Evolutionary conservation across 768 basidiomycete genomes (phyloP).

Genomic region (Phanerodontia chrysosporium): DNA sequence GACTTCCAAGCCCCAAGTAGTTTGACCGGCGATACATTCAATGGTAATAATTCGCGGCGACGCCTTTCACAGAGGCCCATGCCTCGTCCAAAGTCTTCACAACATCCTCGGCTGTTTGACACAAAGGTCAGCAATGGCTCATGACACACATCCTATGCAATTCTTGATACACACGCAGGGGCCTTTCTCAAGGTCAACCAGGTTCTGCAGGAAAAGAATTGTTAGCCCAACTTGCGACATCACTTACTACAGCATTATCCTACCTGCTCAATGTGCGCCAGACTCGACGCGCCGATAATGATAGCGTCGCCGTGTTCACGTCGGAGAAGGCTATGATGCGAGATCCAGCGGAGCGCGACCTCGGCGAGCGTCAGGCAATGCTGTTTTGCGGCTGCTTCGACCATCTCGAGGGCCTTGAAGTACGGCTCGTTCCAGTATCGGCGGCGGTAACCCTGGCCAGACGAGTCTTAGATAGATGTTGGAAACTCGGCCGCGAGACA

Average conservation of each 20-base stretch:
- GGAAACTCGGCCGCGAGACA: background rate
- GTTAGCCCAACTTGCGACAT: too few relatives aligned
- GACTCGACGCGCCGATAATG: conserved; percentile 59
- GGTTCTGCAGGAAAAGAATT: conserved; percentile 29
- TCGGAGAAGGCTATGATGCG: conserved; percentile 43
- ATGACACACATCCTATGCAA: background rate
- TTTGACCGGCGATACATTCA: too few relatives aligned
- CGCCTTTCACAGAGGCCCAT: conserved; percentile 14
- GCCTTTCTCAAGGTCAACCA: conserved; percentile 51
- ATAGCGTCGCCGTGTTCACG: conserved; percentile 46
- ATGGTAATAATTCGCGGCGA: conserved; percentile 14
- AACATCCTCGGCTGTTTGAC: conserved; percentile 19
- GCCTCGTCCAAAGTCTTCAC: conserved; percentile 19
- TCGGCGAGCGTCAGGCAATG: conserved; percentile 18
- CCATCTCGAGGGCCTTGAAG: conserved; percentile 29
- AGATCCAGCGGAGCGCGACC: conserved; percentile 40
- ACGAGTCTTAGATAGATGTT: background rate
- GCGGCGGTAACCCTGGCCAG: conserved; percentile 30
- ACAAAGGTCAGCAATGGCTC: background rate
- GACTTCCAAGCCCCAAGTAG: too few relatives aligned
- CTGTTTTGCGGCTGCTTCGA: conserved; percentile 29
- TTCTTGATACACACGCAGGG: conserved; percentile 40
- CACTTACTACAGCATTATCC: too few relatives aligned
- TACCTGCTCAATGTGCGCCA: conserved; percentile 46
- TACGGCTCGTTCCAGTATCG: conserved; percentile 33